Base-by-base conservation (phyloP, 2,329 filamentous ascomycete genomes). In the Canariomyces notabilis region DNA sequence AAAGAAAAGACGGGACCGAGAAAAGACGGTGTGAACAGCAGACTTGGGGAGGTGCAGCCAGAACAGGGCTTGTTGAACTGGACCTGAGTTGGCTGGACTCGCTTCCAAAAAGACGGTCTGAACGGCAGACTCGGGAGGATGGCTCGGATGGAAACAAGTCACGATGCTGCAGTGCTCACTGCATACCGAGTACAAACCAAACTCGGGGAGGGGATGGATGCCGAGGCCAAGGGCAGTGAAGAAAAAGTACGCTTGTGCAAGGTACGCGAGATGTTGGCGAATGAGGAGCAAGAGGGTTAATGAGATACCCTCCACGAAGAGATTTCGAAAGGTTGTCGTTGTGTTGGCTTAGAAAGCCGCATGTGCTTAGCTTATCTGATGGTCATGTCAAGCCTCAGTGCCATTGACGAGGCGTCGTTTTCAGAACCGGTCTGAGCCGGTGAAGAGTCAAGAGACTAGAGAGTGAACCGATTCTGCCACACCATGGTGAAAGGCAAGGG, bases 171-270 rank as follows among this genome's bases (percentile, higher is more conserved):
- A 29, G 8, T 26, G 6, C 11, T 11, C 22, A 26, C 22, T 26
- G 22, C 22, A 11, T 26, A 6, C 26, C 14, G 9, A 8, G 3
- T 29, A 12, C 9, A 9, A 29, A 8, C 26, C 26, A 19, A 20
- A 12, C 16, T 36, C 4, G 32, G 18, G 6, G 14, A 34, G 32
- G 32, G 40, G 16, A 34, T 37, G 45, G 33, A 26, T 18, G 19
- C 26, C 14, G 29, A 32, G 14, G n/a, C 37, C 6, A 21, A 12
- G 37, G 15, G 19, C n/a, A 19, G 23, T n/a, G 20, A 37, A 33
- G 35, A 47, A 43, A 48, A 44, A 14, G 16, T 32, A 51, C 39
- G 39, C 48, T 51, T 50, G 51, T 51, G 51, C 51, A 53, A 53
- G 51, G 51, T 49, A 53, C 51, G 44, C 44, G 50, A 15, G 19